Evolutionary conservation across 2,329 filamentous ascomycete genomes (phyloP).

Genomic region (Piedraia hortae): DNA sequence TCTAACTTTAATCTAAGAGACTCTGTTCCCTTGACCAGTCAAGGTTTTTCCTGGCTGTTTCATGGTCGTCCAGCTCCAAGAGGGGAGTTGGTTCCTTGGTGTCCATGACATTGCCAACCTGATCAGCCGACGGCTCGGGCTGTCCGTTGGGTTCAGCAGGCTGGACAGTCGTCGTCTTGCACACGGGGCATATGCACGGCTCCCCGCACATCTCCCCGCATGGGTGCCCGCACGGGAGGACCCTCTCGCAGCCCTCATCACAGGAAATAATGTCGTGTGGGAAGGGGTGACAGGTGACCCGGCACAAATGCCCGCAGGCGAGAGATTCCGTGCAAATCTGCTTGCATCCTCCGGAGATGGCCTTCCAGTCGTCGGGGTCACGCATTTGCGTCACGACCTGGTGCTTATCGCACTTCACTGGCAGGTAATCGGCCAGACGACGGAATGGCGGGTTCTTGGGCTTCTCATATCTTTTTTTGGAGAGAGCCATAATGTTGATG

Average conservation of each 20-base stretch:
- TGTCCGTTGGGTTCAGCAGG: conserved; percentile 1
- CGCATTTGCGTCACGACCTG: conserved; percentile 4
- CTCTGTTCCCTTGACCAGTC: conserved; percentile 1
- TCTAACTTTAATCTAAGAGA: neutral
- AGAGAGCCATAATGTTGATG: conserved; percentile 8
- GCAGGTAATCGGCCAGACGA: conserved; percentile 7
- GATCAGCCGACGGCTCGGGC: neutral
- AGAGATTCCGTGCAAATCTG: conserved; percentile 18
- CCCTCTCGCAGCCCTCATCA: conserved; percentile 3
- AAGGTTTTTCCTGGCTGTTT: conserved; percentile 4
- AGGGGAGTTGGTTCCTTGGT: conserved; percentile 1
- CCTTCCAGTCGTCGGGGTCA: conserved; percentile 26
- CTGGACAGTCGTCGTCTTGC: conserved; percentile 1
- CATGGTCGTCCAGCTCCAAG: conserved; percentile 3
- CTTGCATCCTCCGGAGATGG: conserved; percentile 26
- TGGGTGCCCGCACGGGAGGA: conserved; percentile 15
- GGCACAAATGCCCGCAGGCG: conserved; percentile 26
- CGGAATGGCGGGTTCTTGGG: conserved; percentile 3
- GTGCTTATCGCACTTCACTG: conserved; percentile 9
- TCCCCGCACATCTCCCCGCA: conserved; percentile 12
- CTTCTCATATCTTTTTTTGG: conserved; percentile 3
- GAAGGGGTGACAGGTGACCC: conserved; percentile 24
- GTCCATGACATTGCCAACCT: neutral
- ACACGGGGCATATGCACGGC: conserved; percentile 10
- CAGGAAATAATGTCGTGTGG: conserved; percentile 12